A percentile compares a stretch with the other conserved stretches of the same genome.
Conservation (phyloP, 495 filamentous ascomycete genomes). For the Gamarada debralockiae region DNA sequence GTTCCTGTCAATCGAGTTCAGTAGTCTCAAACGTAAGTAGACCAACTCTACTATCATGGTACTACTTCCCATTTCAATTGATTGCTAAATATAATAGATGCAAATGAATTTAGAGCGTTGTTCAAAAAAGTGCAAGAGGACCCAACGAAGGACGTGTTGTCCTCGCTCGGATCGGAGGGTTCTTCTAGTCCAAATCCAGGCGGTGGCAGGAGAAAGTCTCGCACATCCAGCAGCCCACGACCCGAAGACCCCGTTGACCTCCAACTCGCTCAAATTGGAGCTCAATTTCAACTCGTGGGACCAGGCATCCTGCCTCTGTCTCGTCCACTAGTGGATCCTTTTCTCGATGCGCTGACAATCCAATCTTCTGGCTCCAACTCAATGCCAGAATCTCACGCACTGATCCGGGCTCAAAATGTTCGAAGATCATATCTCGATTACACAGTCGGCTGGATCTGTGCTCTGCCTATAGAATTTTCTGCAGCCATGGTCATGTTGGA, state of each 20-base stretch:
- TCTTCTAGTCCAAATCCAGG: background rate
- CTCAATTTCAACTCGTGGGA: too few species aligned
- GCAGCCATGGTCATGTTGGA: slow-evolving; percentile 45
- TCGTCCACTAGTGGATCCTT: background rate
- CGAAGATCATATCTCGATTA: slow-evolving; percentile 24
- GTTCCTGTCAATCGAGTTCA: background rate
- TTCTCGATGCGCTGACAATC: background rate
- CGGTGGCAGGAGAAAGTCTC: background rate
- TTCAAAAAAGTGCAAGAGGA: background rate
- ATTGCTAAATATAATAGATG: too few species aligned
- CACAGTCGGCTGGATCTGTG: slow-evolving; percentile 45
- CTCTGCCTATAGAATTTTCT: slow-evolving; percentile 39
- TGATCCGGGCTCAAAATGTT: too few species aligned
- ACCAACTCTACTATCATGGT: background rate
- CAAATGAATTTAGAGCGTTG: background rate
- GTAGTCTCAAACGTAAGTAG: background rate
- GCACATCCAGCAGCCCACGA: too few species aligned
- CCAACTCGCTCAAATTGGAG: too few species aligned
- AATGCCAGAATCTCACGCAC: background rate
- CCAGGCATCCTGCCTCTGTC: too few species aligned
- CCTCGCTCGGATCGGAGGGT: background rate
- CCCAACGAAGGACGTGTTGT: background rate
- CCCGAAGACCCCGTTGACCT: too few species aligned
- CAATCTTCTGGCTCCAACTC: background rate
- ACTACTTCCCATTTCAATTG: background rate